phyloP scores from a whole-genome alignment of 1,284 basidiomycete genomes.

The Xanthoconium separans region DNA sequence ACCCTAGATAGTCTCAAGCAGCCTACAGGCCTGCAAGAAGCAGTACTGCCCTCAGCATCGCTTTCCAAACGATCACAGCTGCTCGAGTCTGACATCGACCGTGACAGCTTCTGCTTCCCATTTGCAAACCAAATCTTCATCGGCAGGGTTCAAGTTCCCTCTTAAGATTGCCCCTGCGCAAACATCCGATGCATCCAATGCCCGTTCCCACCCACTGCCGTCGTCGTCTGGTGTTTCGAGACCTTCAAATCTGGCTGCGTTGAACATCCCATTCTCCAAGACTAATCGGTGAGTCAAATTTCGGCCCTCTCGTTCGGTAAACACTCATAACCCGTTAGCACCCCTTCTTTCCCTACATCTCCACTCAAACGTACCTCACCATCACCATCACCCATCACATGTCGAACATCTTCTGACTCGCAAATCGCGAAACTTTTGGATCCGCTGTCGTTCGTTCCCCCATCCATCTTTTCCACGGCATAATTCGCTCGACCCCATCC shows the following conservation, averaged over 20 bases:
- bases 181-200: conserved; percentile 7
- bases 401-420: conserved; percentile 27
- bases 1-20: conserved; percentile 5
- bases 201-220: conserved; percentile 9
- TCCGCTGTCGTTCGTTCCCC: conserved; percentile 57
- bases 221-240: conserved; percentile 12
- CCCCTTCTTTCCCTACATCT: conserved; percentile 32
- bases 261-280: conserved; percentile 57
- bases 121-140: conserved; percentile 3
- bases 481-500: conserved; percentile 37
- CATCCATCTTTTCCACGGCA: conserved; percentile 59
- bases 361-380: conserved; percentile 15
- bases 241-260: conserved; percentile 16
- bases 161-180: conserved; percentile 3
- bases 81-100: conserved; percentile 34
- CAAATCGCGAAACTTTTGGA: conserved; percentile 35
- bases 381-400: conserved; percentile 7
- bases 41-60: conserved; percentile 75
- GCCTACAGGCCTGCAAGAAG: conserved; percentile 56
- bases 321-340: conserved; percentile 65
- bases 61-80: conserved; percentile 67
- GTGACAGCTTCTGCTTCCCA: conserved; percentile 16
- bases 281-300: conserved; percentile 63
- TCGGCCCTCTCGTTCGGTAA: conserved; percentile 42
- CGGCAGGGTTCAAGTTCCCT: conserved; percentile 7